Base-by-base conservation (phyloP, 2,329 filamentous ascomycete genomes). In the Lecanicillium sp. region DNA sequence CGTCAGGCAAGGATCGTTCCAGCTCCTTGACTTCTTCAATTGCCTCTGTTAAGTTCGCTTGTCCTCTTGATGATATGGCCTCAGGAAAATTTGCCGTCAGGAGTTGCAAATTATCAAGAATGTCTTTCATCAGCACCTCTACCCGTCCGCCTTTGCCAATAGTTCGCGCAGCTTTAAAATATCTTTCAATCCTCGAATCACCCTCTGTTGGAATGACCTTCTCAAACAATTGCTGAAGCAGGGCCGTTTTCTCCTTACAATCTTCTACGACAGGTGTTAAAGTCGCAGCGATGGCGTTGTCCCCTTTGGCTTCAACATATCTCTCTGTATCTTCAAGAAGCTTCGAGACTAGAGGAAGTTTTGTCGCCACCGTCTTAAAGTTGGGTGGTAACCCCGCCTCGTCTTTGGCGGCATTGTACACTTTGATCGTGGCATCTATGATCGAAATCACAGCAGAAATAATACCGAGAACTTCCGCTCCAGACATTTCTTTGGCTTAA, bases 371-470 rank as follows among this genome's bases (percentile, higher is more conserved):
- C 17, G 56, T 52, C 15, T 53, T 55, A 48, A 63, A 64, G 8
- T 54, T 49, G 30, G 54, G 39, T 5, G 58, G 59, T 11, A 60
- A 56, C 29, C 58, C 59, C 9, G 53, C 15, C 14, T 52, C 50
- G 26, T 61, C 51, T 5, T 47, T 32, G 21, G 51, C 51, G 15
- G 59, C 55, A 11, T 56, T 53, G 50, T 58, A 58, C 29, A 63
- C 33, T 36, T 57, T 50, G 38, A 60, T 52, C 2, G 55, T 51
- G 10, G 48, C 54, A 27, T 62, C 58, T 45, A 62, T 48, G 39
- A 62, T 58, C 2, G 55, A 17, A 40, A 63, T 60, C 20, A 62
- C 56, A 11, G 55, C 56, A 3, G 57, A 56, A 17, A 63, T 57
- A 3, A 62, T 43, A 2, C 57, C 57, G 6, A 62, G 15, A 17